Base-by-base conservation (phyloP, 768 basidiomycete species). In the Lentinula guzmanii region DNA sequence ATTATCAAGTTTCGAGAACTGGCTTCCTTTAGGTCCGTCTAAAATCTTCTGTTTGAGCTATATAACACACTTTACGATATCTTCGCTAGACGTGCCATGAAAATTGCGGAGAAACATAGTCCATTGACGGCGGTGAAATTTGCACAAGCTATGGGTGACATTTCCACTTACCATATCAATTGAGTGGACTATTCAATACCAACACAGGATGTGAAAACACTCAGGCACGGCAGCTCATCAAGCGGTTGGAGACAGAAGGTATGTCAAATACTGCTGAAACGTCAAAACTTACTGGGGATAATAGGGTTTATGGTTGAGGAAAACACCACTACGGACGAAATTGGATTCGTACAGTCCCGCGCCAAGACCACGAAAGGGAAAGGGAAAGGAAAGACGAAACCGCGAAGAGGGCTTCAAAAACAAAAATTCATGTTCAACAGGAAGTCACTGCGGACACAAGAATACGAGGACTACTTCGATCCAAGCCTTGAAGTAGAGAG, bases 191-290 rank as follows among this genome's bases (percentile, higher is more conserved):
- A 18, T 18, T 13, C 31, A 34, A 5, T 52, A 7, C 31, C 35
- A 18, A 21, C 35, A 45, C 63, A 85, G 88, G 81, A 43, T 84
- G 83, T 52, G 77, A 83, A 58, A 75, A 79, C 52, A 69, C 78
- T 15, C 75, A 86, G 5, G 81, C 84, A 35, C 79, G 81, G 2
- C 87, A 88, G 64, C 71, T 91, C 37, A 80, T 91, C 67, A 85
- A 83, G 67, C 75, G 86, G 51, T 78, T 93, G 15, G 87, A 91
- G 71, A 76, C 77, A 39, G 87, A 92, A 78, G 89, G 91, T 89
- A 16, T 45, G 18, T 13, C 3, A 4, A 21, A 42, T 6, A 35
- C 15, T 21, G 18, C 7, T 35, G 8, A 24, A 37, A 5, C 3
- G 7, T 39, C 48, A 4, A 41, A 48, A 9, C 46, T 48, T 9